Evolutionary conservation across 2,329 filamentous ascomycete genomes (phyloP), one percentile per base, ranked within the genome.

Genomic region (Colletotrichum phormii): DNA sequence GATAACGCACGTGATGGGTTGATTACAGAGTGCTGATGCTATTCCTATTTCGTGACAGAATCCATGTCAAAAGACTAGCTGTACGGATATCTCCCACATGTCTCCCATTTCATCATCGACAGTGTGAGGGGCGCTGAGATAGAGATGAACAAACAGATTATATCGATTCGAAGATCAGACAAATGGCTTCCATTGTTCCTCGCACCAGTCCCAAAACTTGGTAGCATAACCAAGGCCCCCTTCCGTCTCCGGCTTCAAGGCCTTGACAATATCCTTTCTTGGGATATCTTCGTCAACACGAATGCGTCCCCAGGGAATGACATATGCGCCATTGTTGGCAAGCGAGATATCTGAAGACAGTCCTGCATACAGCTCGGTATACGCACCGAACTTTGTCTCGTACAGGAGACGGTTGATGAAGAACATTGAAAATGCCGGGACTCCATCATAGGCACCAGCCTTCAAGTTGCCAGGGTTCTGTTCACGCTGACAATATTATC

Each of bases 291-390:
- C 61, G 46, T 78, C 75, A 1, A 67, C 11, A 29, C 75, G 74
- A 18, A 79, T 73, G 46, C 76, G 75, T 4, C 80, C 79, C 78
- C 78, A 81, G 5, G 79, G 80, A 9, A 80, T 75, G 53, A 80
- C 72, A 18, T 79, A 81, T 5, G 73, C 60, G 7, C 79, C 80
- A 54, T 77, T 78, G 1, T 81, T 76, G 61, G 80, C 78, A 3
- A 74, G 26, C 3, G 77, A 80, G 2, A 85, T 76, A 2, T 84
- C 82, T 0, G 80, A 77, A 0, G 82, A 82, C 61, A 85, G 75
- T 0, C 82, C 84, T 42, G 83, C 81, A 62, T 77, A 85, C 1
- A 86, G 69, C 75, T 84, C 82, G 0, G 84, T 84, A 67, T 84
- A 84, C 2, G 83, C 84, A 6, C 83, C 84, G 35, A 78, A 75